Percentiles rank a stretch among this genome's conserved stretches.
Conservation (phyloP, 768 basidiomycete species). For the Cytidiella melzeri region DNA sequence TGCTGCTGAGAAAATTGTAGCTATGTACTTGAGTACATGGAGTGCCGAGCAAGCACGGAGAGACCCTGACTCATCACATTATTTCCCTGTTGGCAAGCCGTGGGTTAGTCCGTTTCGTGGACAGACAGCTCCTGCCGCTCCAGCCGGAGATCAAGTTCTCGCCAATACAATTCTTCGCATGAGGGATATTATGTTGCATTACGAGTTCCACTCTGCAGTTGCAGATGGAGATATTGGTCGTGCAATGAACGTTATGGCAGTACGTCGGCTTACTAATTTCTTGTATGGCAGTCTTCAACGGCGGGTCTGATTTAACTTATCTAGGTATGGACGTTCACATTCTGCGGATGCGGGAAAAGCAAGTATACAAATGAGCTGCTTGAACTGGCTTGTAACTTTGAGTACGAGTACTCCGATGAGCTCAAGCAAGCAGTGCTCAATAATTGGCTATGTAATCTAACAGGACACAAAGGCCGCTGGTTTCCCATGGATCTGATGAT, state of each 20-base stretch:
- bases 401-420: constrained; percentile 1
- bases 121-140: no score
- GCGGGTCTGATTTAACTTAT: no score
- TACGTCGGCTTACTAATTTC: no score
- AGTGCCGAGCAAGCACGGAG: background rate
- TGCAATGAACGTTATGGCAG: no score
- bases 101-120: background rate
- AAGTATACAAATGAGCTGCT: constrained; percentile 11
- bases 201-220: no score
- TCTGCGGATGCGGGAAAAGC: constrained; percentile 2
- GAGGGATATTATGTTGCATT: constrained; percentile 4
- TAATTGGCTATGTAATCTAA: constrained; percentile 6
- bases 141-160: background rate
- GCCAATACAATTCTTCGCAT: no score
- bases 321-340: constrained; percentile 7
- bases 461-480: constrained; percentile 6
- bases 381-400: constrained; percentile 8
- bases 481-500: constrained; percentile 2
- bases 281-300: no score
- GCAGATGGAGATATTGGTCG: no score
- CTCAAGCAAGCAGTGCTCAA: background rate
- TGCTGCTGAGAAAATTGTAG: background rate
- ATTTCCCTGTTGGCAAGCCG: background rate
- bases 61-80: background rate
- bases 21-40: background rate